Percentiles rank a stretch among this genome's conserved stretches.
These are phyloP conservation scores for Septoria petroselini DNA, from an alignment of 2,329 filamentous ascomycete genomes.

Conservation along the genomic window DNA sequence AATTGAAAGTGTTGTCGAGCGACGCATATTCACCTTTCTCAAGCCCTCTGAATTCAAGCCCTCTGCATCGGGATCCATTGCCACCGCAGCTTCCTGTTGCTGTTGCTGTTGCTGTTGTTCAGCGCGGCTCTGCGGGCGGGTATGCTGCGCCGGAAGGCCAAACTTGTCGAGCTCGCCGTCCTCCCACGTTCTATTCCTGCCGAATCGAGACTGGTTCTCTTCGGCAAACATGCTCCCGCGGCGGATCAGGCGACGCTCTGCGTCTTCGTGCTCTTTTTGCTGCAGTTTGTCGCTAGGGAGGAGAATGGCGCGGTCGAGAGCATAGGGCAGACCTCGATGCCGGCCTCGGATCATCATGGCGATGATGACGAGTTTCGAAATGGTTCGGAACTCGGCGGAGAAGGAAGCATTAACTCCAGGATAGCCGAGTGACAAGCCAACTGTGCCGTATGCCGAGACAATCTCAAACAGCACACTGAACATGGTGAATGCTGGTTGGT, in stretches of 20 bases:
- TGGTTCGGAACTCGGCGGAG: conserved; percentile 71
- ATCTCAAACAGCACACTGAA: conserved; percentile 72
- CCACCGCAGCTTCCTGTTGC: too few relatives aligned
- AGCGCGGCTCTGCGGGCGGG: conserved; percentile 6
- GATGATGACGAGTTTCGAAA: conserved; percentile 65
- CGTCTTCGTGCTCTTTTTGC: conserved; percentile 53
- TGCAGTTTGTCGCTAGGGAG: conserved; percentile 64
- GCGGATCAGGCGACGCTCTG: conserved; percentile 35
- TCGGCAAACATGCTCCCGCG: conserved; percentile 30
- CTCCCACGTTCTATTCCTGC: conserved; percentile 25
- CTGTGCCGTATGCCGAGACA: conserved; percentile 88
- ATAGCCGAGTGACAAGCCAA: conserved; percentile 85
- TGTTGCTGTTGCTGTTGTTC: too few relatives aligned
- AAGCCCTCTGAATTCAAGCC: conserved; percentile 12
- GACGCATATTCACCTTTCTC: conserved; percentile 18
- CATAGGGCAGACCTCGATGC: conserved; percentile 63
- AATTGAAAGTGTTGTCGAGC: conserved; percentile 19
- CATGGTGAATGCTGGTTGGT: conserved; percentile 53
- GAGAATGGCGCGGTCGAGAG: conserved; percentile 68
- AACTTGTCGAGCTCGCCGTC: conserved; percentile 31
- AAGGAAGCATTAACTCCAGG: conserved; percentile 73
- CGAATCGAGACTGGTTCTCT: conserved; percentile 14
- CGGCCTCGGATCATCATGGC: conserved; percentile 65
- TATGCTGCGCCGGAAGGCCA: conserved; percentile 31
- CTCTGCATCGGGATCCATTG: too few relatives aligned